Percentiles rank a stretch among this genome's conserved stretches.
Conservation (phyloP, 805 yeast species). For the Pichia manshurica region DNA sequence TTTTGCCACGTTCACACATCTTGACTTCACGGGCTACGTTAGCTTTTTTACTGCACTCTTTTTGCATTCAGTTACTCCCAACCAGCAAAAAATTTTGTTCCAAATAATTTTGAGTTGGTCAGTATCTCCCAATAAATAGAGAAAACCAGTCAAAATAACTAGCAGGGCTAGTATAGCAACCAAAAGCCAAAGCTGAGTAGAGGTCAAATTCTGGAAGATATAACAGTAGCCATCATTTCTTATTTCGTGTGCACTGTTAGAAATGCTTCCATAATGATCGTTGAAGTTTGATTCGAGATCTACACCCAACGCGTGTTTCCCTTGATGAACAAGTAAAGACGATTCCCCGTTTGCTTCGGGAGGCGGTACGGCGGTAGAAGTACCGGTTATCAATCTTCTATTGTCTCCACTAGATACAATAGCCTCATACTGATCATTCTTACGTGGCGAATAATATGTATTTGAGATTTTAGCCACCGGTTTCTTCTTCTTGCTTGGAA, state of each 20-base stretch:
- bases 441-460: not conserved
- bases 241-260: not conserved
- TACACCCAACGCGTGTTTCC: not conserved
- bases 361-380: not conserved
- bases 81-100: slow-evolving; percentile 18
- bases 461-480: no score
- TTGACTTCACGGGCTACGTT: no score
- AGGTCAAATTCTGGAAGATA: not conserved
- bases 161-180: slow-evolving; percentile 1
- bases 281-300: not conserved
- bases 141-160: slow-evolving; percentile 11
- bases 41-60: no score
- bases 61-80: slow-evolving; percentile 16
- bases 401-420: not conserved
- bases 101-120: slow-evolving; percentile 15
- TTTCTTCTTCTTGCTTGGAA: no score
- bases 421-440: not conserved
- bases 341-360: not conserved
- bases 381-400: not conserved
- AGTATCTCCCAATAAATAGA: slow-evolving; percentile 16
- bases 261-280: not conserved
- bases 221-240: not conserved
- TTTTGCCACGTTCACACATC: no score
- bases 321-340: not conserved
- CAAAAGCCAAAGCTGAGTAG: not conserved